Evolutionary conservation across 192 early-diverging fungal species (phyloP).

Genomic region (Rhizoclosmatium globosum): DNA sequence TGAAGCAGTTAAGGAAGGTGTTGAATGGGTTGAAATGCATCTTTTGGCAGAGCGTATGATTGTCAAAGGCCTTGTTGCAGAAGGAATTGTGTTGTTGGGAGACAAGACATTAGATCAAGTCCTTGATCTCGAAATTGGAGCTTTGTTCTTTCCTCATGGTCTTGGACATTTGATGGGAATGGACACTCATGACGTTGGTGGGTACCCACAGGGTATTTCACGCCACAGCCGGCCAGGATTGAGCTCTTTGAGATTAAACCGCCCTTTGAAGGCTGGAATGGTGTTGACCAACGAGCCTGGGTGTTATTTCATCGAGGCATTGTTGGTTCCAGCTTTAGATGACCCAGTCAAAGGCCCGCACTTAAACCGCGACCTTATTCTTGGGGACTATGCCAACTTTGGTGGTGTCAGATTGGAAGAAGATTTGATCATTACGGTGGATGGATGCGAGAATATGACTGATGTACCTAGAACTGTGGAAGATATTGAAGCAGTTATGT

Average conservation of each 20-base stretch:
- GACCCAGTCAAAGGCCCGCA: conserved; percentile 64
- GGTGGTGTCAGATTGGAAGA: conserved; percentile 96
- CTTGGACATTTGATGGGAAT: conserved; percentile 84
- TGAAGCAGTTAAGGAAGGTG: conserved; percentile 67
- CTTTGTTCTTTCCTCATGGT: conserved; percentile 92
- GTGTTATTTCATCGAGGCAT: conserved; percentile 87
- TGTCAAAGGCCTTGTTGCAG: conserved; percentile 70
- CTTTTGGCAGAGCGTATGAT: conserved; percentile 68
- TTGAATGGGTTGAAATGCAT: conserved; percentile 90
- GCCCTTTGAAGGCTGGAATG: conserved; percentile 79
- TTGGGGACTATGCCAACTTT: conserved; percentile 73
- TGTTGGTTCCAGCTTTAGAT: conserved; percentile 62
- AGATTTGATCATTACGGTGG: conserved; percentile 82
- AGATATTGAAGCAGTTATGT: conserved; percentile 75
- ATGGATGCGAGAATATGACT: conserved; percentile 86
- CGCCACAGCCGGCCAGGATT: conserved; percentile 77
- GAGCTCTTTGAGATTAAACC: conserved; percentile 78
- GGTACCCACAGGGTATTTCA: conserved; percentile 74
- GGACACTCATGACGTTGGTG: conserved; percentile 67
- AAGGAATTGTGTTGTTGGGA: conserved; percentile 69
- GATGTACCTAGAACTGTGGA: conserved; percentile 68
- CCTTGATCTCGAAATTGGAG: conserved; percentile 72
- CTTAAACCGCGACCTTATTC: conserved; percentile 73
- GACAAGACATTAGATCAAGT: conserved; percentile 67
- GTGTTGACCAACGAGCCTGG: conserved; percentile 95